Percentiles rank a stretch among this genome's conserved stretches.
Evolutionary conservation across 1,139 yeast genomes (phyloP).

Genomic region (Protomyces arabidopsidicola): DNA sequence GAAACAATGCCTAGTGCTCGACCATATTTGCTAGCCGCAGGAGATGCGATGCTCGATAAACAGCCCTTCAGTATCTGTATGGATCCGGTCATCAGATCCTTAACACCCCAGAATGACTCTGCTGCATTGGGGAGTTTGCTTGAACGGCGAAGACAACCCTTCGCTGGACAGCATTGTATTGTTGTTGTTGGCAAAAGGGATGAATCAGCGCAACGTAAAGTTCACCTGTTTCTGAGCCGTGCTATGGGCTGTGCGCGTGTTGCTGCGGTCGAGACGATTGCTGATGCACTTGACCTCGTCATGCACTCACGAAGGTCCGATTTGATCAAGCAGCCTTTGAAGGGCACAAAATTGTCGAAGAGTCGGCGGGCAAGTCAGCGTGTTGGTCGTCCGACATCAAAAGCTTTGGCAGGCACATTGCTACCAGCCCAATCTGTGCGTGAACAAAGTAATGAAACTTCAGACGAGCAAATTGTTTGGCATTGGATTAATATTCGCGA

Average conservation of each 20-base stretch:
- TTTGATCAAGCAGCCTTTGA: too few species aligned
- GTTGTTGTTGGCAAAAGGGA: conserved; percentile 13
- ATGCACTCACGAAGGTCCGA: neutral
- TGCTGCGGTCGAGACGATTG: neutral
- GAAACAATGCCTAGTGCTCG: neutral
- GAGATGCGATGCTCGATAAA: conserved; percentile 5
- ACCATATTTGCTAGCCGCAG: conserved; percentile 25
- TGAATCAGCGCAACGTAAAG: neutral
- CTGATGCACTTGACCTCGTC: neutral
- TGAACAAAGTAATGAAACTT: neutral
- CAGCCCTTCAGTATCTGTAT: conserved; percentile 1
- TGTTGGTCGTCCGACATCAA: neutral
- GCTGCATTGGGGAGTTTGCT: neutral
- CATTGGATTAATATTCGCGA: neutral
- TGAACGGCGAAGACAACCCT: neutral
- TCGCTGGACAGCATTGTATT: conserved; percentile 3
- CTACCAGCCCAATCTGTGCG: neutral
- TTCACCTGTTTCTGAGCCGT: conserved; percentile 20
- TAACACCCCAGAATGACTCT: neutral
- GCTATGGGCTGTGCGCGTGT: conserved; percentile 24
- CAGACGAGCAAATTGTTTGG: neutral
- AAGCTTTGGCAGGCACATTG: neutral
- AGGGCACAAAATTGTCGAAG: too few species aligned
- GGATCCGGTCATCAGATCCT: neutral
- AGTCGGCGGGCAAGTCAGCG: neutral